phyloP scores from a whole-genome alignment of 75 land plant species.

The Sequoiadendron giganteum region DNA sequence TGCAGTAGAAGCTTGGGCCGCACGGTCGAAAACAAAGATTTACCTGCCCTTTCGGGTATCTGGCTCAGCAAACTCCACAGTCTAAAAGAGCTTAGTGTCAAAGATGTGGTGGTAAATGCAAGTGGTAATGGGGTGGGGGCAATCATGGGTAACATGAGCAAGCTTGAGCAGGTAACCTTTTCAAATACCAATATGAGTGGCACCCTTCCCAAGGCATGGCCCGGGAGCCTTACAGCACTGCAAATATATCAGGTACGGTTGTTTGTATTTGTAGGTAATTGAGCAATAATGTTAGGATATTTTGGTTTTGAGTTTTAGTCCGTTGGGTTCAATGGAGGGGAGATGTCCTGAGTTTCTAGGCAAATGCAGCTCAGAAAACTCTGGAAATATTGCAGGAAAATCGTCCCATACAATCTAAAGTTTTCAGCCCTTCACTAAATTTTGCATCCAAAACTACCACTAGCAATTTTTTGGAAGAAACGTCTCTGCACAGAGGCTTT shows the following conservation, averaged over 20 bases:
- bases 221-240: conserved; percentile 17
- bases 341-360: neutral
- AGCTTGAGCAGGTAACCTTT: conserved; percentile 27
- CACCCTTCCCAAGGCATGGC: conserved; percentile 25
- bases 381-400: neutral
- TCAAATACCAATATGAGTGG: conserved; percentile 32
- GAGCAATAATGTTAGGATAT: neutral
- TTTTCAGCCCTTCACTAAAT: neutral
- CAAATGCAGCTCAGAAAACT: neutral
- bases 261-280: neutral
- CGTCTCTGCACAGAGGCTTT: neutral
- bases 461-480: neutral
- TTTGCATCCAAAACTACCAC: neutral
- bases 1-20: conserved; percentile 30
- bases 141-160: conserved; percentile 18
- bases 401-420: neutral
- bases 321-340: neutral
- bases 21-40: conserved; percentile 13
- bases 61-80: conserved; percentile 32
- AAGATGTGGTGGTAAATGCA: conserved; percentile 23
- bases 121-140: conserved; percentile 9
- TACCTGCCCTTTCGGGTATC: conserved; percentile 18
- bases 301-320: neutral
- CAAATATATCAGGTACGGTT: conserved; percentile 27
- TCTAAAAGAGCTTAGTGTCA: conserved; percentile 27